These are phyloP conservation scores for Vigna mungo DNA, from an alignment of 306 rosid species.

Conservation along the genomic window DNA sequence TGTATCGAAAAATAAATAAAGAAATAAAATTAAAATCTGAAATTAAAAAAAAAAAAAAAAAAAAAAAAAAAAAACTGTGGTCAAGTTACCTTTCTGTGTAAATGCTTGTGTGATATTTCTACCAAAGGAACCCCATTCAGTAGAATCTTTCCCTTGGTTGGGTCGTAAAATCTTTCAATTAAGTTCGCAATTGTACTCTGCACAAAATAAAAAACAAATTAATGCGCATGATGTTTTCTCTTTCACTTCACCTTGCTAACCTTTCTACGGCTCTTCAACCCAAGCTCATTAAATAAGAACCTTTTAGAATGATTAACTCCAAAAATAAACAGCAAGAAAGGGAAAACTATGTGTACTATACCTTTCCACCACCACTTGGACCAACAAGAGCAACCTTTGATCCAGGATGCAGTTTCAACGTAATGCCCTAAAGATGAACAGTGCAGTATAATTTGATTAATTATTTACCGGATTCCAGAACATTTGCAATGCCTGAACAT, in stretches of 20 bases:
- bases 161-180: slow-evolving; percentile 90
- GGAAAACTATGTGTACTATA: slow-evolving; percentile 38
- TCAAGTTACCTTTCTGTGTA: slow-evolving; percentile 73
- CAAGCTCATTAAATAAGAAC: slow-evolving; percentile 33
- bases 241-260: slow-evolving; percentile 22
- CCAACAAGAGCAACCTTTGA: slow-evolving; percentile 92
- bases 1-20: background rate
- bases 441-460: slow-evolving; percentile 22
- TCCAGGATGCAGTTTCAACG: slow-evolving; percentile 70
- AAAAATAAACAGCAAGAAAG: slow-evolving; percentile 5
- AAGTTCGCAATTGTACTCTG: slow-evolving; percentile 94
- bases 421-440: slow-evolving; percentile 68
- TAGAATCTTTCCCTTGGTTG: slow-evolving; percentile 70
- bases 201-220: slow-evolving; percentile 42
- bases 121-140: slow-evolving; percentile 78
- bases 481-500: slow-evolving; percentile 23
- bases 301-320: slow-evolving; percentile 29
- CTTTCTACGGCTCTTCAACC: slow-evolving; percentile 36
- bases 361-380: slow-evolving; percentile 95
- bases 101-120: slow-evolving; percentile 77
- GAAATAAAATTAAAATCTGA: background rate
- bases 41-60: background rate
- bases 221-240: background rate
- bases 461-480: background rate
- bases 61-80: background rate